Base-by-base conservation (phyloP, 352 stramenopile species). In the Phytophthora fragariae region DNA sequence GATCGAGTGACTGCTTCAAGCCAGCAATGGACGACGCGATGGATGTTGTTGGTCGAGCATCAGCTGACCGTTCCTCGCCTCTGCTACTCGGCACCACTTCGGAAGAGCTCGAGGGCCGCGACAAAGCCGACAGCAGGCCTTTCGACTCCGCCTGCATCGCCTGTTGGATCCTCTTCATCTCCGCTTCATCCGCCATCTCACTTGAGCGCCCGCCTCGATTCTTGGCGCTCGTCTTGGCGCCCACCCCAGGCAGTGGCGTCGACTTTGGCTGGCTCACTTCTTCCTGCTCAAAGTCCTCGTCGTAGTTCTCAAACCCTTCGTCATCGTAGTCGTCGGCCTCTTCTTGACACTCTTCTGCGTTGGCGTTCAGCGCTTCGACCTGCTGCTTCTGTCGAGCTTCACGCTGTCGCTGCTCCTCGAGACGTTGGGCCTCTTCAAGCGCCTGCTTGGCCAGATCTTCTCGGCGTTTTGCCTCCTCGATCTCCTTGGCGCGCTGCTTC, bases 261-360 rank as follows among this genome's bases (percentile, higher is more conserved):
- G 47, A 77, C 33, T 66, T 79, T 11, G 60, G 67, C 1, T 73
- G 68, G 49, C 69, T 79, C 49, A 57, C 54, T 14, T 84, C 65
- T 41, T 86, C 76, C 7, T 81, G 69, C 29, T 88, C 80, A 64
- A 87, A 85, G 54, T 91, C 84, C 53, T 90, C 86, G 46, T 88
- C 80, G 46, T 85, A 85, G 55, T 92, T 85, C 61, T 90, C 86
- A 75, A 92, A 93, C 1, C 73, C 86, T 6, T 93, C 86, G 39
- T 92, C 82, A 4, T 84, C 83, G 50, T 93, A 92, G 3, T 90
- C 86, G 12, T 86, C 80, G 7, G 73, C 60, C 24, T 89, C 86
- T 76, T 93, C 86, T 41, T 91, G 83, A 11, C 84, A 89, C 47
- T 91, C 83, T 46, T 93, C 84, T 12, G 84, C 86, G 57, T 93